Conservation (phyloP, 805 yeast species). For the Ogataea philodendri region DNA sequence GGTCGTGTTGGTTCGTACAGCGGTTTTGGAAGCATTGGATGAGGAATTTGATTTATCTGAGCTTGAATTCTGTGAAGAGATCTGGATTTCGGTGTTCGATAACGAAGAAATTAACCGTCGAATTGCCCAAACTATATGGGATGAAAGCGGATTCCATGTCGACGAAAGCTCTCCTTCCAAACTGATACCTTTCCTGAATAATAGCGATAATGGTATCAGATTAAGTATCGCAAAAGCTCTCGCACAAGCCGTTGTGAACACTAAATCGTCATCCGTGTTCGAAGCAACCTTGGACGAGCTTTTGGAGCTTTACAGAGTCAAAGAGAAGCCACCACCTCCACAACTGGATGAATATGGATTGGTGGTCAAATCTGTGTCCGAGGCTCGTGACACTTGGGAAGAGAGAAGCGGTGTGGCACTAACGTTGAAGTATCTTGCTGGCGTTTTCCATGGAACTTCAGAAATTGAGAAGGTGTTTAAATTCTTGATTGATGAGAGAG, state of each 20-base stretch:
- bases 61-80: conserved; percentile 43
- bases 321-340: conserved; percentile 73
- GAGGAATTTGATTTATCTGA: conserved; percentile 69
- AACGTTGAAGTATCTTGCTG: conserved; percentile 56
- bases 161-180: conserved; percentile 42
- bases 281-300: conserved; percentile 44
- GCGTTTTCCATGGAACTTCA: conserved; percentile 38
- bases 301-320: conserved; percentile 53
- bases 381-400: conserved; percentile 78
- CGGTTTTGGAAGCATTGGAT: conserved; percentile 81
- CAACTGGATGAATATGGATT: conserved; percentile 78
- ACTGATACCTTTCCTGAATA: conserved; percentile 51
- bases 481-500: conserved; percentile 56
- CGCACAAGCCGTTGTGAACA: conserved; percentile 49
- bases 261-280: conserved; percentile 23
- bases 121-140: conserved; percentile 81
- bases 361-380: conserved; percentile 57
- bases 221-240: conserved; percentile 70
- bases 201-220: conserved; percentile 64
- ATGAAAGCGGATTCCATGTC: conserved; percentile 60
- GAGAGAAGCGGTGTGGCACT: conserved; percentile 79
- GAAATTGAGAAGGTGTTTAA: conserved; percentile 54
- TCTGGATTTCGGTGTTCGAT: conserved; percentile 79
- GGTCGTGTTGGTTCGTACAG: conserved; percentile 68
- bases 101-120: conserved; percentile 60